These are phyloP conservation scores for Neurospora tetraspora DNA, from an alignment of 495 filamentous ascomycete genomes.

Conservation along the genomic window DNA sequence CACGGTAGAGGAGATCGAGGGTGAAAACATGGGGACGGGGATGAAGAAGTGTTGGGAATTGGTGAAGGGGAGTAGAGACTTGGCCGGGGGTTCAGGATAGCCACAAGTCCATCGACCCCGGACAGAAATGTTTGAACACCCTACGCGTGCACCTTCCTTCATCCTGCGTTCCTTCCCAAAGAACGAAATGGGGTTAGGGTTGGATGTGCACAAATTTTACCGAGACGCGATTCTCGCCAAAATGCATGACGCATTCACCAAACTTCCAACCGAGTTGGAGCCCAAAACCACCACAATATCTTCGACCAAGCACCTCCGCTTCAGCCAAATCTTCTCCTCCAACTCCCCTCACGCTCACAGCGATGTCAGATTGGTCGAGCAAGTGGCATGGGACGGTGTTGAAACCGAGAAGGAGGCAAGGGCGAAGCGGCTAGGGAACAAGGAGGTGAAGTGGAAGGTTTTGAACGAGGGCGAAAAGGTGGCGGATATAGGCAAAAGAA, in stretches of 20 bases:
- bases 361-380: conserved; percentile 19
- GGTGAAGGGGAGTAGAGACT: conserved; percentile 2
- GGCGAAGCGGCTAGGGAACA: no score
- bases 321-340: background rate
- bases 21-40: conserved; percentile 37
- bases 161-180: background rate
- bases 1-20: conserved; percentile 18
- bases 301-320: background rate
- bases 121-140: background rate
- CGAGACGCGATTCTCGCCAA: background rate
- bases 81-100: background rate
- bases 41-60: conserved; percentile 40
- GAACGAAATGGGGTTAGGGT: background rate
- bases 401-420: no score
- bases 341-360: rapidly evolving
- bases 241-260: background rate
- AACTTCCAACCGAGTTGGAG: background rate
- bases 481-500: no score
- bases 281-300: background rate
- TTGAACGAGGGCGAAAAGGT: no score
- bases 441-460: no score
- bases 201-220: background rate
- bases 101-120: no score
- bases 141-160: background rate
- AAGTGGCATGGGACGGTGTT: conserved; percentile 19